phyloP scores from a whole-genome alignment of 1,284 basidiomycete genomes.

The Trametes pubescens region DNA sequence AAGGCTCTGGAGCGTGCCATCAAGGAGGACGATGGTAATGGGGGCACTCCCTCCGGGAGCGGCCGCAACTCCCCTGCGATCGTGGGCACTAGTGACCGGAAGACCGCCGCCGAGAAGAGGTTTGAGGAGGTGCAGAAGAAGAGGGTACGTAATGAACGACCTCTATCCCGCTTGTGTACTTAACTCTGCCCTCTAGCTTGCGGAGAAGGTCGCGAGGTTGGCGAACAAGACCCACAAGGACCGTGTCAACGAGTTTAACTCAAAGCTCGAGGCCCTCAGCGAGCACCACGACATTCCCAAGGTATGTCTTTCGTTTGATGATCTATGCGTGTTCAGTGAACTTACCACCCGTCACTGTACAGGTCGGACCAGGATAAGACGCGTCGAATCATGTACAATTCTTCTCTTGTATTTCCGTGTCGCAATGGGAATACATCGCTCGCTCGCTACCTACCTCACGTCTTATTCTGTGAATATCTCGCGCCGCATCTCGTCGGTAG shows the following conservation, averaged over 20 bases:
- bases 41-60: slow-evolving; percentile 61
- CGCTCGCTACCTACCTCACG: not conserved
- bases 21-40: slow-evolving; percentile 51
- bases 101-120: slow-evolving; percentile 90
- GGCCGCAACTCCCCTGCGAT: slow-evolving; percentile 64
- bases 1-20: slow-evolving; percentile 57
- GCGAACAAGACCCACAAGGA: slow-evolving; percentile 95
- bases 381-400: slow-evolving; percentile 33
- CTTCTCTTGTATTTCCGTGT: slow-evolving; percentile 19
- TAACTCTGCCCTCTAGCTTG: slow-evolving; percentile 60
- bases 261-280: slow-evolving; percentile 86
- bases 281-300: slow-evolving; percentile 96
- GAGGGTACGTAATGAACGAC: slow-evolving; percentile 64
- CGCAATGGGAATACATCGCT: slow-evolving; percentile 4
- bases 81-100: slow-evolving; percentile 54
- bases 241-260: slow-evolving; percentile 91
- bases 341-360: not conserved
- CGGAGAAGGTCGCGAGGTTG: slow-evolving; percentile 81
- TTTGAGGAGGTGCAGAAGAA: slow-evolving; percentile 89
- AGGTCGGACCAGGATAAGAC: slow-evolving; percentile 82
- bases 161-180: not conserved
- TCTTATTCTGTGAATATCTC: slow-evolving; percentile 8
- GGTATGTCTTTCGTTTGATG: slow-evolving; percentile 52
- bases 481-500: slow-evolving; percentile 12
- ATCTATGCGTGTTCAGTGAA: not conserved